Evolutionary conservation across 176 grass and related monocot species (phyloP), one percentile per base, ranked within the genome.

Genomic region (Musa beccarii): DNA sequence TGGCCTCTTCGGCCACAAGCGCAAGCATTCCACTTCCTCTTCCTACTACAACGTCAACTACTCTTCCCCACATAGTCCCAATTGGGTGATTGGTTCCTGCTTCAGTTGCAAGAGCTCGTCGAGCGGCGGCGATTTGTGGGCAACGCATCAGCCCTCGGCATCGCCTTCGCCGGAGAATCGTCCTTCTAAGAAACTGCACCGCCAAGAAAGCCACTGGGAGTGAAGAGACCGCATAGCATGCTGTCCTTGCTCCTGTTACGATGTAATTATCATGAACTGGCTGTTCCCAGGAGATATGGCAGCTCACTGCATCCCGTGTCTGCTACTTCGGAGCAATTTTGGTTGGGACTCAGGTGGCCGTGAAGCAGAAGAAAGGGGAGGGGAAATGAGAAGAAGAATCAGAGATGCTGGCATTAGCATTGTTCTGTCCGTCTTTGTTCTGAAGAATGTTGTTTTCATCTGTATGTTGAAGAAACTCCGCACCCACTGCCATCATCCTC

Each of bases 41-140:
- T 68, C 16, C 23, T 73, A 52, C 52, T 76, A 61, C 57, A 17
- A 19, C 12, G 12, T 17, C 9, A n/a, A 56, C 24, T 57, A 79
- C 55, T 90, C 79, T 28, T 70, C 87, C 70, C 88, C 90, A 26
- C 63, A 4, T 19, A 97, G 93, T 79, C 93, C 93, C 6, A 82
- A 54, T 71, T 80, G 79, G 59, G 85, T 93, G 25, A 80, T 97
- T 43, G 72, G 81, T 68, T 76, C 79, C n/a, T 86, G 84, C 81
- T 93, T 97, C 78, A 87, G 93, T 61, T 75, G 84, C 54, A 88
- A 89, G 23, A 89, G 78, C 77, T 90, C 85, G 13, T 81, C 57
- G 57, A 61, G 68, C 68, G 68, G 13, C 49, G 57, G 14, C 16
- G 89, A 83, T 57, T 79, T 67, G 43, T 75, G 79, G 51, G 74